phyloP scores from a whole-genome alignment of 2,329 filamentous ascomycete genomes.

The Thelonectria blattea region DNA sequence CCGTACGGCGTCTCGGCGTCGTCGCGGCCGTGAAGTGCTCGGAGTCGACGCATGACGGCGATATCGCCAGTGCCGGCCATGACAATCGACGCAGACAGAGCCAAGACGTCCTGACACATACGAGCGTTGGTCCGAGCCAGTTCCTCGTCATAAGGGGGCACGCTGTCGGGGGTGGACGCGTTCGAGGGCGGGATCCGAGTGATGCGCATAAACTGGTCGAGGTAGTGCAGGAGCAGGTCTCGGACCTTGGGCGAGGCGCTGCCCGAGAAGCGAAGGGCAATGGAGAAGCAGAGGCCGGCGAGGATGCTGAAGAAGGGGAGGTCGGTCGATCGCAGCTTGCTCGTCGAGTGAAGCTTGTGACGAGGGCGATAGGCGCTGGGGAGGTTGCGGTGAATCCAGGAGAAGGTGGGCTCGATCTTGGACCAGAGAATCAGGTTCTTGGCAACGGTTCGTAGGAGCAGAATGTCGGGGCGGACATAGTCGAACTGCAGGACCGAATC shows the following conservation, averaged over 20 bases:
- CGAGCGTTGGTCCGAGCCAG: conserved; percentile 82
- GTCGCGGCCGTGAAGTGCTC: conserved; percentile 85
- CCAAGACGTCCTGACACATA: conserved; percentile 89
- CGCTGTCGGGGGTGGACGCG: conserved; percentile 38
- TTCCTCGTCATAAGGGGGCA: conserved; percentile 76
- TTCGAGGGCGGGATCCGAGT: conserved; percentile 59
- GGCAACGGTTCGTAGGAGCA: conserved; percentile 86
- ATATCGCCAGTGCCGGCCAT: conserved; percentile 97
- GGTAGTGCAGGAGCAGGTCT: conserved; percentile 81
- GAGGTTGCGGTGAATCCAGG: conserved; percentile 79
- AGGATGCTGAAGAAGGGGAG: conserved; percentile 93
- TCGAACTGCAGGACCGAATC: conserved; percentile 91
- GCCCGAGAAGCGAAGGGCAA: conserved; percentile 76
- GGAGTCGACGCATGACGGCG: conserved; percentile 80
- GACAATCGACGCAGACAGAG: conserved; percentile 81
- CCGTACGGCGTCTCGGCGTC: conserved; percentile 88
- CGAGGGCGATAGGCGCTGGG: conserved; percentile 71
- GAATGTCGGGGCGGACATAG: conserved; percentile 91
- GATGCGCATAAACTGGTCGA: conserved; percentile 86
- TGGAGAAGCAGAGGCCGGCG: conserved; percentile 83
- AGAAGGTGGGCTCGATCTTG: conserved; percentile 72
- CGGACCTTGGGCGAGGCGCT: conserved; percentile 74
- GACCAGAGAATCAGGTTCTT: conserved; percentile 95
- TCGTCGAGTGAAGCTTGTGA: conserved; percentile 64
- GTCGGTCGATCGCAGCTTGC: conserved; percentile 76